Evolutionary conservation across 192 early-diverging fungal species (phyloP).

Genomic region (Mortierella alpina): DNA sequence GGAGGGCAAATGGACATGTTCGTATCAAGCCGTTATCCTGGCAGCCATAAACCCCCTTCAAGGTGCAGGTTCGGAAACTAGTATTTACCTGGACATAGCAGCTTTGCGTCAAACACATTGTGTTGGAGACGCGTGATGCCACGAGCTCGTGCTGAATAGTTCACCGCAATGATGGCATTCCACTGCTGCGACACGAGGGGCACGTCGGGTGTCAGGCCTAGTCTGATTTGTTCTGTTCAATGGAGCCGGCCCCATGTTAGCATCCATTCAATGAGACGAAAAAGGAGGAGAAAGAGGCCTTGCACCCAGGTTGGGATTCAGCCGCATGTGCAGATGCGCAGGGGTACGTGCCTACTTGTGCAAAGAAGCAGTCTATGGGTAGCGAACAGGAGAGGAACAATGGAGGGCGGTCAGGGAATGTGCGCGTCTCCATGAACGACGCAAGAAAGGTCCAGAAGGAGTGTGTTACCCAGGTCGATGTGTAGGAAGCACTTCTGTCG

Average conservation of each 20-base stretch:
- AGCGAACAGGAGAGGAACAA: not conserved
- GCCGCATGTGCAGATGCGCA: not conserved
- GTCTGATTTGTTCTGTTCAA: conserved; percentile 71
- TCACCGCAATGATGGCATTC: conserved; percentile 86
- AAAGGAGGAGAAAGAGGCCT: not conserved
- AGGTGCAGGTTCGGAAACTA: not conserved
- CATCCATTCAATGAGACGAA: not conserved
- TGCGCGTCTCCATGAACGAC: not conserved
- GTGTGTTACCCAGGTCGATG: conserved; percentile 57
- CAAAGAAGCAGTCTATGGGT: conserved; percentile 77
- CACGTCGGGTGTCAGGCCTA: conserved; percentile 70
- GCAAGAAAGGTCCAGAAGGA: not conserved
- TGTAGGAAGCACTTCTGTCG: conserved; percentile 63
- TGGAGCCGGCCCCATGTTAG: not conserved
- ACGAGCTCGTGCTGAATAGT: conserved; percentile 84
- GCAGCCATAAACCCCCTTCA: too few relatives aligned
- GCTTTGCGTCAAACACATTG: conserved; percentile 62
- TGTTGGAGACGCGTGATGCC: conserved; percentile 78
- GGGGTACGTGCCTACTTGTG: conserved; percentile 73
- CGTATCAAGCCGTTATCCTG: not conserved
- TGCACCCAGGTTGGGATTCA: not conserved
- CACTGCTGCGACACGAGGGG: conserved; percentile 95
- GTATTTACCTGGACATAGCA: conserved; percentile 59
- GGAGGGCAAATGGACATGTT: not conserved
- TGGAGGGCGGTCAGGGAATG: conserved; percentile 1